Base-by-base conservation (phyloP, 2,329 filamentous ascomycete species). In the Orbilia ellipsospora region DNA sequence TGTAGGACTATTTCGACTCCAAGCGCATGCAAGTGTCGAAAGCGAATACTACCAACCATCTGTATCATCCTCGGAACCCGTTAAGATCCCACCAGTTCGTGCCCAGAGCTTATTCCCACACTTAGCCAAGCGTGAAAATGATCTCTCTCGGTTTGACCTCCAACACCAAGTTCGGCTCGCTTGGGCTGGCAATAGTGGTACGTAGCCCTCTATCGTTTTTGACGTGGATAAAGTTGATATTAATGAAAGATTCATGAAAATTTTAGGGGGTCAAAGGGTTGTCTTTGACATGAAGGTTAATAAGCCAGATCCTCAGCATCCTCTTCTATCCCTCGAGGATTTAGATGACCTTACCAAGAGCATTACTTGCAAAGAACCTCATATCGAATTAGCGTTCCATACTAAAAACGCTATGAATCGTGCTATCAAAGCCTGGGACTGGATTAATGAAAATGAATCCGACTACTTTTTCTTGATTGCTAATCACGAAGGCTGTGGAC, bases 251-350 rank as follows among this genome's bases (percentile, higher is more conserved):
- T n/a, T n/a, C n/a, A n/a, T n/a, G n/a, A 20, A 7, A 18, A 28
- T 6, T 28, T 56, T 55, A 69, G 65, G 16, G 15, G 36, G 54
- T 45, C 40, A 50, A 10, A 70, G 44, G 36, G 51, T 45, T 16
- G 66, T 82, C 6, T 80, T 80, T 57, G 79, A 82, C 60, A 81
- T 82, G 80, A 81, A 80, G 0, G 67, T 82, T 3, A 77, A 80
- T 55, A 79, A 80, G 8, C 79, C 79, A 4, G 59, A 79, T 45
- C 50, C 61, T 12, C 78, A 78, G 2, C 73, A 81, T 7, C 79
- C 78, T 6, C 78, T 82, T 42, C 77, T 82, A 8, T 78, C 80
- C 72, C 81, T 82, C 78, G 81, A 82, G 67, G 73, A 76, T 5
- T 81, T 82, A 36, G 81, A 82, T 36, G 77, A 73, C 0, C 74